phyloP scores from a whole-genome alignment of 2,329 filamentous ascomycete species.

The Pseudocercospora eumusae region DNA sequence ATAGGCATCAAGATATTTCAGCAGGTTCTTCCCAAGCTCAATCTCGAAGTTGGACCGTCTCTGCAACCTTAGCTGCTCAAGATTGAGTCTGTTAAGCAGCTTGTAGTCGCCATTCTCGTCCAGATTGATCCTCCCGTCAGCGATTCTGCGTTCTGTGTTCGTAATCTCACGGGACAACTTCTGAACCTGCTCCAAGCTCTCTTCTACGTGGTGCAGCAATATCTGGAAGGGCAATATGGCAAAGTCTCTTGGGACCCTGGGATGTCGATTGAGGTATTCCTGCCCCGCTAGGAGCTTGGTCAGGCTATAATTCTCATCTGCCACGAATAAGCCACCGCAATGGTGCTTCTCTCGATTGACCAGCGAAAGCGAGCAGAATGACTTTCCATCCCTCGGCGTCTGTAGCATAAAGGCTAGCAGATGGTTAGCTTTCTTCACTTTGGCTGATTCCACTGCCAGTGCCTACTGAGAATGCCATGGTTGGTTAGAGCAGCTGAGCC shows the following conservation, averaged over 20 bases:
- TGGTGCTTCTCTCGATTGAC: slow-evolving; percentile 38
- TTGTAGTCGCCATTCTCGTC: slow-evolving; percentile 42
- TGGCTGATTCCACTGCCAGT: not conserved
- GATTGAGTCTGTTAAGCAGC: slow-evolving; percentile 38
- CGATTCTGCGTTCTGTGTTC: slow-evolving; percentile 37
- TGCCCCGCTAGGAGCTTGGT: slow-evolving; percentile 34
- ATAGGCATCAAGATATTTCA: slow-evolving; percentile 39
- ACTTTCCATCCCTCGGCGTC: slow-evolving; percentile 38
- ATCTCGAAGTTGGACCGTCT: slow-evolving; percentile 39
- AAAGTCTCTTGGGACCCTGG: slow-evolving; percentile 40
- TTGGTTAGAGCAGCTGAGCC: slow-evolving; percentile 37
- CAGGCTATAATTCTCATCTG: slow-evolving; percentile 35
- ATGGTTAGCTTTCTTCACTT: not conserved
- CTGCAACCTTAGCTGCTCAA: slow-evolving; percentile 39
- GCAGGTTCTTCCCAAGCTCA: slow-evolving; percentile 38
- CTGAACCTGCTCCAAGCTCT: slow-evolving; percentile 37
- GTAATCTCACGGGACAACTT: slow-evolving; percentile 36
- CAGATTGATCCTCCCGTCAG: slow-evolving; percentile 37
- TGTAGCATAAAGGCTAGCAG: slow-evolving; percentile 38
- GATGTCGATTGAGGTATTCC: slow-evolving; percentile 38
- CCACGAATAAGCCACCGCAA: slow-evolving; percentile 38
- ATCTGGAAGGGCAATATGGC: slow-evolving; percentile 39
- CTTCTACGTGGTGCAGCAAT: slow-evolving; percentile 37
- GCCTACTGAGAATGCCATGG: slow-evolving; percentile 37
- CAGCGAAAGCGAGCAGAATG: slow-evolving; percentile 40